These are phyloP conservation scores for Apiospora malaysiana DNA, from an alignment of 2,329 filamentous ascomycete genomes.

Conservation along the genomic window DNA sequence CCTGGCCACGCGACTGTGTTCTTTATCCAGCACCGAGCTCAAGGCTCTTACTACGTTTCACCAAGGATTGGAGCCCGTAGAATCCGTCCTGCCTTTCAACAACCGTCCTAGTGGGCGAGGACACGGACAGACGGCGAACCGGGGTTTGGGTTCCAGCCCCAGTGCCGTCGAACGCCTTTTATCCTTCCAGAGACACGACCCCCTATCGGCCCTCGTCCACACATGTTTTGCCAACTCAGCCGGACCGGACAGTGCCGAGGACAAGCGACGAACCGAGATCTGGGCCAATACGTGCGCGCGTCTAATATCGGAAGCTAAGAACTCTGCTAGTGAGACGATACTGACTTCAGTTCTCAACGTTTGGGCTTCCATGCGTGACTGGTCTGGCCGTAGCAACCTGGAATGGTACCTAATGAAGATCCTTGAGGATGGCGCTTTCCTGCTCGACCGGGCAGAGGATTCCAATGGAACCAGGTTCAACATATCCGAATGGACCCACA, in stretches of 20 bases:
- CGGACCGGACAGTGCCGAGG: conserved; percentile 81
- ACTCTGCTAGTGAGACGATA: conserved; percentile 78
- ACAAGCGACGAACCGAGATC: conserved; percentile 77
- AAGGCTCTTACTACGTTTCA: conserved; percentile 79
- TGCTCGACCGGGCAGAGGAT: conserved; percentile 85
- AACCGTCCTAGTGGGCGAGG: conserved; percentile 54
- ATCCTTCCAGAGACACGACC: conserved; percentile 88
- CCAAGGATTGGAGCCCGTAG: conserved; percentile 78
- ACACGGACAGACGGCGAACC: conserved; percentile 53
- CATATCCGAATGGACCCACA: conserved; percentile 73
- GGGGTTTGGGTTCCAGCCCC: conserved; percentile 51
- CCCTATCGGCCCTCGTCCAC: conserved; percentile 82
- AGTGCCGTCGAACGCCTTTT: conserved; percentile 81
- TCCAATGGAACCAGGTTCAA: conserved; percentile 75
- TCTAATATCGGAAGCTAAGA: conserved; percentile 71
- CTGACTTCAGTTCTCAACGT: conserved; percentile 84
- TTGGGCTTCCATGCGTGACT: conserved; percentile 86
- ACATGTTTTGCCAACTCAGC: conserved; percentile 89
- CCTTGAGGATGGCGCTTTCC: conserved; percentile 88
- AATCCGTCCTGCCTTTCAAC: conserved; percentile 80
- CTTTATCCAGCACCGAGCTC: conserved; percentile 77
- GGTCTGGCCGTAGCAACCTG: conserved; percentile 87
- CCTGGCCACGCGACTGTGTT: conserved; percentile 80
- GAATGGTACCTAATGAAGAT: conserved; percentile 96
- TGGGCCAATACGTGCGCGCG: conserved; percentile 90